phyloP scores from a whole-genome alignment of 345 rosid species.

The Camelina laxa region DNA sequence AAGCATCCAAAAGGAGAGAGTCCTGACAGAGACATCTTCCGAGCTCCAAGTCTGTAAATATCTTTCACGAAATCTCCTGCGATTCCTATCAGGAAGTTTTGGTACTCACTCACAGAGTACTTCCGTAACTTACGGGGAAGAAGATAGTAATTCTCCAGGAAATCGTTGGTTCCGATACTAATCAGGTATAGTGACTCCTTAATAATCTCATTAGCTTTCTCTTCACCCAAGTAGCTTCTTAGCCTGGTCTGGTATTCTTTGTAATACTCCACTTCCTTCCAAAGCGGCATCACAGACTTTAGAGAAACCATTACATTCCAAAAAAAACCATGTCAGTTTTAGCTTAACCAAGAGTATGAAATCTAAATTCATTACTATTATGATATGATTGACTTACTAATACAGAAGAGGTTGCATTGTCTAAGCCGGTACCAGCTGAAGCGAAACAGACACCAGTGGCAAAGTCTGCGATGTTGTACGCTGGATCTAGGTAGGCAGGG shows the following conservation, averaged over 20 bases:
- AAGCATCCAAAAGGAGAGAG: conserved; percentile 89
- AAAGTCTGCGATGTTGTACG: conserved; percentile 61
- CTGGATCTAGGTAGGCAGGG: conserved; percentile 84
- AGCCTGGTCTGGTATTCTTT: conserved; percentile 66
- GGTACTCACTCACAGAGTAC: conserved; percentile 58
- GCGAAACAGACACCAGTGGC: conserved; percentile 90
- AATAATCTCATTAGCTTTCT: conserved; percentile 56
- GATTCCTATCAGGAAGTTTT: conserved; percentile 56
- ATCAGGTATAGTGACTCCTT: conserved; percentile 66
- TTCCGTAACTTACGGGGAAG: conserved; percentile 48
- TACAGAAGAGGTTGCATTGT: conserved; percentile 72
- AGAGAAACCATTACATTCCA: background rate
- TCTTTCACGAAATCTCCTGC: conserved; percentile 60
- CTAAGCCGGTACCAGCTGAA: conserved; percentile 91
- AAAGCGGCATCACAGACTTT: conserved; percentile 84
- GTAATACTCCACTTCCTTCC: conserved; percentile 81
- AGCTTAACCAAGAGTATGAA: background rate
- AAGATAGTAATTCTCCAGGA: conserved; percentile 73
- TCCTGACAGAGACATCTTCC: conserved; percentile 62
- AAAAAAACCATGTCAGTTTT: conserved; percentile 15
- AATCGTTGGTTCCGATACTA: conserved; percentile 89
- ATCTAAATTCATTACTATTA: background rate
- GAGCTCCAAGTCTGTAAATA: conserved; percentile 69
- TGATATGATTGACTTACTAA: conserved; percentile 64
- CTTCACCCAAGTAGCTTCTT: conserved; percentile 54